Percentiles rank a stretch among this genome's conserved stretches.
Evolutionary conservation across 192 early-diverging fungal genomes (phyloP).

Genomic region (Rhizophagus prolifer): DNA sequence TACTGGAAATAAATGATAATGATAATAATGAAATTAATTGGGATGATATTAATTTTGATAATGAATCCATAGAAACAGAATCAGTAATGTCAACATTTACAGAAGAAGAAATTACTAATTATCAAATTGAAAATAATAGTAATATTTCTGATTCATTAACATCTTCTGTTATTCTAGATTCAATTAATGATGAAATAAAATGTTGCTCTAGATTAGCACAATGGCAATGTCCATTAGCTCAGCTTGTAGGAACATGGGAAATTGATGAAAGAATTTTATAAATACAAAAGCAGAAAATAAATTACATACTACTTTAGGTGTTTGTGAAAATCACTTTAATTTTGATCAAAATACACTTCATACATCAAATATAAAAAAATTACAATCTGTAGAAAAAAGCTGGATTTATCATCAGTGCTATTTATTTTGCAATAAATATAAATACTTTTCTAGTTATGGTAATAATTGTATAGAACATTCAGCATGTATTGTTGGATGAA

Average conservation of each 20-base stretch:
- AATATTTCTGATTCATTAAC: background rate
- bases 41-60: background rate
- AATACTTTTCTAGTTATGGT: background rate
- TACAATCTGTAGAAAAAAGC: background rate
- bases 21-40: too few relatives aligned
- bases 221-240: background rate
- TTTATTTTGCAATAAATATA: slow-evolving; percentile 7
- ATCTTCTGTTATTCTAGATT: background rate
- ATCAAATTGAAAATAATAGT: background rate
- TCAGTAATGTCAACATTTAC: background rate
- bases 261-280: background rate
- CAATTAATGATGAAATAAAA: background rate
- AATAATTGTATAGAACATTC: background rate
- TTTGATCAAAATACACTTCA: slow-evolving; percentile 18
- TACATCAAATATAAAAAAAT: background rate
- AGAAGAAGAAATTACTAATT: background rate
- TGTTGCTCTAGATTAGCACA: background rate
- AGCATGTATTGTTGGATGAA: background rate
- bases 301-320: background rate
- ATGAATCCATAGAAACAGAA: background rate
- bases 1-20: too few relatives aligned
- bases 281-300: background rate
- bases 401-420: background rate
- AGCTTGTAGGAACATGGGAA: slow-evolving; percentile 13
- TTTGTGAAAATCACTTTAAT: background rate